Evolutionary conservation across 1,284 basidiomycete species (phyloP).

Genomic region (Heterobasidion annosum): DNA sequence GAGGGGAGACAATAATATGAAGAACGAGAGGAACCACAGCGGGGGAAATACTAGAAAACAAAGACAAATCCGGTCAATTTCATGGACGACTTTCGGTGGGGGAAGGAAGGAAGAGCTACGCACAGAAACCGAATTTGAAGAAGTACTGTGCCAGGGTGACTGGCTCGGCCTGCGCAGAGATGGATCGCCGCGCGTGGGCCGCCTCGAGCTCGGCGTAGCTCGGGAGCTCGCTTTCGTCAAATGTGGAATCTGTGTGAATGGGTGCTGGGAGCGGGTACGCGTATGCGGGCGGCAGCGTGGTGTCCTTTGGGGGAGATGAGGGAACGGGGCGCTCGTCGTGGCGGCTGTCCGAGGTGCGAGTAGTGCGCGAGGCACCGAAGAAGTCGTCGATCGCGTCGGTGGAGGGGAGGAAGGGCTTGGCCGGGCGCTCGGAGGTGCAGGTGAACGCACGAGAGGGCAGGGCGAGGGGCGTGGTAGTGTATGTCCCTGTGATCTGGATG

Average conservation of each 20-base stretch:
- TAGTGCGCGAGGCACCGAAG: slow-evolving; percentile 14
- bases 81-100: too few relatives aligned
- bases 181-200: slow-evolving; percentile 14
- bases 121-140: slow-evolving; percentile 23
- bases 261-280: slow-evolving; percentile 6
- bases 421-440: neutral
- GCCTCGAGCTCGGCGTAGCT: neutral
- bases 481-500: neutral
- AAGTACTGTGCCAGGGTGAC: slow-evolving; percentile 23
- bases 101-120: slow-evolving; percentile 5
- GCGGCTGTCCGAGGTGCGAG: slow-evolving; percentile 19
- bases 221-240: neutral
- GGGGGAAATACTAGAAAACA: slow-evolving; percentile 5
- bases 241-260: neutral
- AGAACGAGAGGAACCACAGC: slow-evolving; percentile 7
- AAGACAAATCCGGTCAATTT: neutral
- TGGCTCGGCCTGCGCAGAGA: slow-evolving; percentile 17
- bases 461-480: neutral
- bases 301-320: slow-evolving; percentile 4
- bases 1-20: slow-evolving; percentile 5
- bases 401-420: neutral
- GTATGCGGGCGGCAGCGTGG: slow-evolving; percentile 16
- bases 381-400: slow-evolving; percentile 20
- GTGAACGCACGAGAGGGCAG: neutral
- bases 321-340: slow-evolving; percentile 14